Percentiles rank a stretch among this genome's conserved stretches.
These are phyloP conservation scores for Gautieria morchelliformis DNA, from an alignment of 768 basidiomycete genomes.

Conservation along the genomic window DNA sequence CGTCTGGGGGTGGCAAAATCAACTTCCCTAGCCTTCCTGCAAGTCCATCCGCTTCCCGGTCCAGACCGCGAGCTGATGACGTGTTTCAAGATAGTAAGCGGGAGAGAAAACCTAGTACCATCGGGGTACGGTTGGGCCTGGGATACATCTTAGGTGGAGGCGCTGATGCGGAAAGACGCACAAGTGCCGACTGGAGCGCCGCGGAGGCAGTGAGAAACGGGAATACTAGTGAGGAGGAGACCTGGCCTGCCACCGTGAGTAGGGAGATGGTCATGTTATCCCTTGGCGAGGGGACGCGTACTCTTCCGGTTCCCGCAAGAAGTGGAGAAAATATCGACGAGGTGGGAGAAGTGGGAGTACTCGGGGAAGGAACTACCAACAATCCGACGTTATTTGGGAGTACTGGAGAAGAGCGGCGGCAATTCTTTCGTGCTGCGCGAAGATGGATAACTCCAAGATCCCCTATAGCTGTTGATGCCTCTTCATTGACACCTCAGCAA, in stretches of 20 bases:
- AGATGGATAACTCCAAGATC: background rate
- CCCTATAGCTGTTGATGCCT: background rate
- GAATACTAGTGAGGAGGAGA: constrained; percentile 22
- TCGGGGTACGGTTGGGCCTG: constrained; percentile 2
- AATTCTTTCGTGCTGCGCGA: background rate
- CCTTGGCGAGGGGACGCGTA: constrained; percentile 20
- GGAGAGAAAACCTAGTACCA: no score
- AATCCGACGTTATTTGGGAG: constrained; percentile 7
- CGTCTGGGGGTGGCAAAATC: background rate
- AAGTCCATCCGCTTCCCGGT: constrained; percentile 3
- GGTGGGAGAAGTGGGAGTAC: constrained; percentile 5
- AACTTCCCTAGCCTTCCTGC: constrained; percentile 10
- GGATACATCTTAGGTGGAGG: constrained; percentile 19
- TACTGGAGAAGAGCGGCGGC: constrained; percentile 1
- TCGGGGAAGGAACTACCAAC: background rate
- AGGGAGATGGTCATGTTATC: constrained; percentile 45
- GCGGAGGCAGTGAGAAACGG: constrained; percentile 33
- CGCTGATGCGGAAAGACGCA: constrained; percentile 31
- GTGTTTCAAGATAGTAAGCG: constrained; percentile 14
- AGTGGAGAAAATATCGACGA: constrained; percentile 16
- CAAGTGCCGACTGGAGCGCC: constrained; percentile 51
- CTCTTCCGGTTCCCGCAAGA: background rate
- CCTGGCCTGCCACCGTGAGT: constrained; percentile 53
- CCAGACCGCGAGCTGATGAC: constrained; percentile 16
- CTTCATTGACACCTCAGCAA: background rate